Percentiles rank a stretch among this genome's conserved stretches.
Evolutionary conservation across 2,329 filamentous ascomycete genomes (phyloP).

Genomic region (Macroventuria anomochaeta): DNA sequence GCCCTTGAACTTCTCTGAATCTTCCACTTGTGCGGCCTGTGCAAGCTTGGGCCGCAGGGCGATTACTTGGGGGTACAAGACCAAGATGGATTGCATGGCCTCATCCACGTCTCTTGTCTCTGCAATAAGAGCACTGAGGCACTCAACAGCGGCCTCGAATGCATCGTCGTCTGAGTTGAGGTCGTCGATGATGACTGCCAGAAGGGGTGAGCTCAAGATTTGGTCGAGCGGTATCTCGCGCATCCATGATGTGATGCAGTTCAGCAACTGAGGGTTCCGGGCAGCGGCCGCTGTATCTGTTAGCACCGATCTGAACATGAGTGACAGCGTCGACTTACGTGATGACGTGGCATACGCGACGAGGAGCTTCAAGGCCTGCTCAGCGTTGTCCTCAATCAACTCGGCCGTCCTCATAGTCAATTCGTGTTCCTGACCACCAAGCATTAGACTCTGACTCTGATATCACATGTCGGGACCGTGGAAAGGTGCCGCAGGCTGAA

Average conservation of each 20-base stretch:
- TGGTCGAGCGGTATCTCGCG: constrained; percentile 85
- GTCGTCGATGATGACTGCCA: constrained; percentile 80
- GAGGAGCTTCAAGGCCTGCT: constrained; percentile 84
- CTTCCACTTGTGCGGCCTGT: constrained; percentile 77
- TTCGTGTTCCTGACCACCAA: constrained; percentile 82
- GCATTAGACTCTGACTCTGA: constrained; percentile 53
- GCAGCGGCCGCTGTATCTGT: constrained; percentile 66
- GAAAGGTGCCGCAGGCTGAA: constrained; percentile 48
- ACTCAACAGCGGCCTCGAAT: constrained; percentile 88
- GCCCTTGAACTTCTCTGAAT: constrained; percentile 84
- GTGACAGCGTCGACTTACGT: constrained; percentile 63
- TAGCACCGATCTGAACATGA: constrained; percentile 6
- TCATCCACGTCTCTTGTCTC: constrained; percentile 96
- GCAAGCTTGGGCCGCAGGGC: constrained; percentile 77
- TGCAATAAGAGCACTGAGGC: constrained; percentile 86
- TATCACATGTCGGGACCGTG: constrained; percentile 42
- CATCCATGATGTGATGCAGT: constrained; percentile 97
- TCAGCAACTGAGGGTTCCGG: constrained; percentile 86
- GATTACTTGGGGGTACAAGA: constrained; percentile 81
- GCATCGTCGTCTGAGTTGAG: constrained; percentile 78
- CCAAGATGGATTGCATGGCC: constrained; percentile 79
- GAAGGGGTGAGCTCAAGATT: constrained; percentile 83
- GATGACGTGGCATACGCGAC: constrained; percentile 93
- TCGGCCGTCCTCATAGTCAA: constrained; percentile 84
- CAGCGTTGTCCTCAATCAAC: constrained; percentile 87